Percentiles rank a stretch among this genome's conserved stretches.
phyloP scores from a whole-genome alignment of 805 yeast species.

The Zygoascus biomembranicola region DNA sequence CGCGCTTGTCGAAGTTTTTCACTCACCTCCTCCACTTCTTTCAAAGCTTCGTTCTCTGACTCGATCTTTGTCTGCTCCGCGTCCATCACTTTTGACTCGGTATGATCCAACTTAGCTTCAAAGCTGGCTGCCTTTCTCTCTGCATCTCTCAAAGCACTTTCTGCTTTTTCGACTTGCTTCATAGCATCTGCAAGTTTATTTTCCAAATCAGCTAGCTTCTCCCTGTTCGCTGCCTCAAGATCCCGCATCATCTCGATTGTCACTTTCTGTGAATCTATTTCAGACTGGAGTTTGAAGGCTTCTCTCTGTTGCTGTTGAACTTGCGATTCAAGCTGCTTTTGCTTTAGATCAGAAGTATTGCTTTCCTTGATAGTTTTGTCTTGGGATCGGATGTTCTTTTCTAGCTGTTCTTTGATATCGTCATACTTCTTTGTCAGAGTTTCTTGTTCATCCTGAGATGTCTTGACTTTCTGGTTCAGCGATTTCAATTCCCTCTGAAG shows the following conservation, averaged over 20 bases:
- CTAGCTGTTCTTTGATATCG: constrained; percentile 6
- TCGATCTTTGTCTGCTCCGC: constrained; percentile 1
- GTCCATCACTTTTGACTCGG: not conserved
- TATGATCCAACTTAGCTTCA: constrained; percentile 14
- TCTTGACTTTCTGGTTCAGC: constrained; percentile 26
- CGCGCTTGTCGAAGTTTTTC: not conserved
- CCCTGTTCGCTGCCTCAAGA: not conserved
- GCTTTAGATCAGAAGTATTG: constrained; percentile 4
- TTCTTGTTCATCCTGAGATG: constrained; percentile 17
- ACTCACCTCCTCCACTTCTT: not conserved
- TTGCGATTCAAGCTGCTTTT: constrained; percentile 4
- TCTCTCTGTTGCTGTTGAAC: constrained; percentile 2
- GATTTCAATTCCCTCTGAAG: constrained; percentile 24
- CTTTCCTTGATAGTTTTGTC: constrained; percentile 9
- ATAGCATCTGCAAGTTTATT: constrained; percentile 1
- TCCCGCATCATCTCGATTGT: not conserved
- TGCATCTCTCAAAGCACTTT: not conserved
- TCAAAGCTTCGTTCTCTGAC: not conserved
- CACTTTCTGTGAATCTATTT: not conserved
- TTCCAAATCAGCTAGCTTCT: not conserved
- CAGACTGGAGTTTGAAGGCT: not conserved
- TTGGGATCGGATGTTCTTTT: constrained; percentile 14
- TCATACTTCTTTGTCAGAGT: constrained; percentile 1
- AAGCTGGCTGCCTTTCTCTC: constrained; percentile 21
- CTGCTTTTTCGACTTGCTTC: constrained; percentile 1